A percentile compares a stretch with the other conserved stretches of the same genome.
Conservation (phyloP, 805 yeast species). For the Cyberlindnera americana region DNA sequence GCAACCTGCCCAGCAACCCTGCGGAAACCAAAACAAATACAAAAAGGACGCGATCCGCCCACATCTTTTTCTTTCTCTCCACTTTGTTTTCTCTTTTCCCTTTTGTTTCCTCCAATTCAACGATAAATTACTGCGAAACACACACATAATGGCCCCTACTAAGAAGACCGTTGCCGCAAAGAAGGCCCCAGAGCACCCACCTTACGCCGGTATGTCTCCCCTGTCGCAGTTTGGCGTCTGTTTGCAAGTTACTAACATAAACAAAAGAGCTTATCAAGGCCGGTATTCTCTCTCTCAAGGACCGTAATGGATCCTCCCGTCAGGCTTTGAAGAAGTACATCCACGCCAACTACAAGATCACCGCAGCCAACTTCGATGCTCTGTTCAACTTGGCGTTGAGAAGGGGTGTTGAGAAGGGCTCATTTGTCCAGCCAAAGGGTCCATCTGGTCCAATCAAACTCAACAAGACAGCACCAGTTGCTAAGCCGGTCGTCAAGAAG, state of each 20-base stretch:
- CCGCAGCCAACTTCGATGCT: constrained; percentile 65
- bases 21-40: constrained; percentile 17
- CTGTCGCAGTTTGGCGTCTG: neutral
- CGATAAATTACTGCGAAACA: neutral
- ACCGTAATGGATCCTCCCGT: constrained; percentile 80
- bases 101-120: neutral
- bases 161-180: constrained; percentile 20
- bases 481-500: constrained; percentile 29
- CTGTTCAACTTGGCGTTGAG: constrained; percentile 75
- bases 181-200: constrained; percentile 27
- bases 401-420: constrained; percentile 76
- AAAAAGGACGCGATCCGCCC: constrained; percentile 15
- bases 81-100: neutral
- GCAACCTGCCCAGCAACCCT: neutral
- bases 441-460: constrained; percentile 83
- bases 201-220: constrained; percentile 25
- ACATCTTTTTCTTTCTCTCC: neutral
- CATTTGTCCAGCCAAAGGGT: constrained; percentile 82
- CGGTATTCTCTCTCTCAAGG: constrained; percentile 68
- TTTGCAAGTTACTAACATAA: constrained; percentile 10
- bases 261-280: constrained; percentile 36
- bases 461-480: constrained; percentile 29
- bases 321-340: constrained; percentile 85
- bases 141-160: constrained; percentile 24
- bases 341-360: constrained; percentile 55